Base-by-base conservation (phyloP, 352 stramenopile species). In the Phytophthora lateralis region DNA sequence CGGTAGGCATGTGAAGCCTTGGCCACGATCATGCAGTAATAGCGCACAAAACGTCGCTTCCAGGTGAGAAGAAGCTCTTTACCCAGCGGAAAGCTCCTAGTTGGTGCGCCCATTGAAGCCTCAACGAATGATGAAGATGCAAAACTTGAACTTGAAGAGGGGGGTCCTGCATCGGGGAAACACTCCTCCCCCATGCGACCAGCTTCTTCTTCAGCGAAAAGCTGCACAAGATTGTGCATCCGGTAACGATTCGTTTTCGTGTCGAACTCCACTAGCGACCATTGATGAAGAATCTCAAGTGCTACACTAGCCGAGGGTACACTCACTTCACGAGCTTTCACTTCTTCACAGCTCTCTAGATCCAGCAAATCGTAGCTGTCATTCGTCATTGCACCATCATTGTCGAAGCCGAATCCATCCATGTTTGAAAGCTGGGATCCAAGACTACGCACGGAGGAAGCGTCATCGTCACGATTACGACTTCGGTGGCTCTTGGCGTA, bases 31-130 rank as follows among this genome's bases (percentile, higher is more conserved):
- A 89, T 80, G 59, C 83, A 94, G 45, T 92, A 94, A 57, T 91
- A 84, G n/a, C 85, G 81, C n/a, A 94, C 85, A 69, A 94, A 94
- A 20, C 85, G 82, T 6, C 82, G 75, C 41, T 89, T 89, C 85
- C 85, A 94, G 1, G 85, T 86, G 17, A 91, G 67, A 20, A 89
- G 68, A 21, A 94, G 58, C 38, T 90, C 82, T 46, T 78, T 78
- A 20, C 82, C 78, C 11, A 89, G 69, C 3, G 71, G 53, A 24
- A 81, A 78, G 14, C 45, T 69, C 8, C 54, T 62, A 11, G 71
- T 56, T n/a, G 60, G 60, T 39, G 60, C 54, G 6, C 66, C 66
- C 38, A 70, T 70, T 20, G 73, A 72, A 46, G 55, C 65, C 8
- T 53, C 67, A n/a, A 72, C 73, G 43, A 83, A 85, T 29, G 76